Conservation (phyloP, 108 stramenopile species). For the Cyclotella kingstonii region DNA sequence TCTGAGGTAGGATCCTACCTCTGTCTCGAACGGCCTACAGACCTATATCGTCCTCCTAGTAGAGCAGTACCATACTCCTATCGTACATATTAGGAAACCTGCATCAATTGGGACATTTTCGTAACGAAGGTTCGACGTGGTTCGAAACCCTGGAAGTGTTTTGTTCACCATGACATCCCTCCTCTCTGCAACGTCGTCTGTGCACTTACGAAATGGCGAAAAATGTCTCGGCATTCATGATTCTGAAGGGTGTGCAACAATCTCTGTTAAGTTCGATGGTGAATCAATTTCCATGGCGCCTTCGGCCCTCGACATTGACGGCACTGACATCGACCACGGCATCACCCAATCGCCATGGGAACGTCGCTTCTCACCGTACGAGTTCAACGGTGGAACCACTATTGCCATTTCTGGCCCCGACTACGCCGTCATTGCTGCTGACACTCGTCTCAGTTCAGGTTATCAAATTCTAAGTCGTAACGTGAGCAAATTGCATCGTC, state of each 20-base stretch:
- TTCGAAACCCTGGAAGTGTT: too few relatives aligned
- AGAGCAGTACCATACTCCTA: too few relatives aligned
- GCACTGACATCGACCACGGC: constrained; percentile 61
- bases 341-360: constrained; percentile 81
- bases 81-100: too few relatives aligned
- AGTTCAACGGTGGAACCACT: constrained; percentile 92
- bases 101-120: too few relatives aligned
- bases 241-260: constrained; percentile 35
- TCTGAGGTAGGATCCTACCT: too few relatives aligned
- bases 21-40: too few relatives aligned
- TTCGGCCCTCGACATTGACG: constrained; percentile 27
- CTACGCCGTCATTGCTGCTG: constrained; percentile 96
- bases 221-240: constrained; percentile 42
- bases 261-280: constrained; percentile 45
- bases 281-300: constrained; percentile 28
- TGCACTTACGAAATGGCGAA: constrained; percentile 45
- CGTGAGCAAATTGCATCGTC: constrained; percentile 75
- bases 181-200: constrained; percentile 30
- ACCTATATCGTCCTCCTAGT: too few relatives aligned
- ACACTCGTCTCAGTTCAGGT: constrained; percentile 89
- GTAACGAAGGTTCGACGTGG: too few relatives aligned
- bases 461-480: constrained; percentile 93
- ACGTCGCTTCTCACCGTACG: constrained; percentile 86
- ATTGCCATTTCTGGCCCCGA: constrained; percentile 88
- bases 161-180: constrained; percentile 13